A percentile compares a stretch with the other conserved stretches of the same genome.
These are phyloP conservation scores for Hortaea werneckii DNA, from an alignment of 2,329 filamentous ascomycete genomes.

Conservation along the genomic window DNA sequence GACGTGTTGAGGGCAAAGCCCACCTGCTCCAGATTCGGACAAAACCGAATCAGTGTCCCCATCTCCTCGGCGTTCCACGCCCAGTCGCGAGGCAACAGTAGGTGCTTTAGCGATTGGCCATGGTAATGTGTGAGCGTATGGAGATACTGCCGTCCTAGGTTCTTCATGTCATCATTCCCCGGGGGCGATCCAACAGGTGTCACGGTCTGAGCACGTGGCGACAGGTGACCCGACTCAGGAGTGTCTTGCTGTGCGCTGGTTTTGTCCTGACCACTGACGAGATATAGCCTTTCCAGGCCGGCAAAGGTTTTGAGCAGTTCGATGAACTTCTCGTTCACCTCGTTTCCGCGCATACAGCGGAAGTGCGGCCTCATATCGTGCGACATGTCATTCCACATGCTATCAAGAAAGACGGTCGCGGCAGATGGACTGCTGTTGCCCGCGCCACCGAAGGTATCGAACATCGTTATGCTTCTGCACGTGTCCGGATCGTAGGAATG, in stretches of 20 bases:
- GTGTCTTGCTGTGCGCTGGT: conserved; percentile 19
- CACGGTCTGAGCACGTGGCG: conserved; percentile 16
- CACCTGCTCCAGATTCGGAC: conserved; percentile 50
- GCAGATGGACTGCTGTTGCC: conserved; percentile 25
- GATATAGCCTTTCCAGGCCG: conserved; percentile 32
- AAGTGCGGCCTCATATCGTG: conserved; percentile 8
- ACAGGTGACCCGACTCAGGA: neutral
- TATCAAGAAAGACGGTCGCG: conserved; percentile 43
- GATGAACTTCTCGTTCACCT: conserved; percentile 18
- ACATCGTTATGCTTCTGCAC: conserved; percentile 41
- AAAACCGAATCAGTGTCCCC: conserved; percentile 41
- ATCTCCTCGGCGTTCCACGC: conserved; percentile 39
- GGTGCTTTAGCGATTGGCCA: conserved; percentile 42
- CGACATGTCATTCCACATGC: conserved; percentile 37
- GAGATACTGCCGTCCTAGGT: conserved; percentile 36
- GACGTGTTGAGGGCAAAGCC: conserved; percentile 46
- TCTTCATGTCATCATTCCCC: conserved; percentile 11
- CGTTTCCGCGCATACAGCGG: conserved; percentile 14
- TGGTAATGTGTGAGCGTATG: conserved; percentile 42
- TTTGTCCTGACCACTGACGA: conserved; percentile 14
- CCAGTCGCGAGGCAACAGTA: conserved; percentile 49
- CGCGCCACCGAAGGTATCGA: conserved; percentile 41
- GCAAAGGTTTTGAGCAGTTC: conserved; percentile 25
- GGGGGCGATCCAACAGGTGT: conserved; percentile 5
- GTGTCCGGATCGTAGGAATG: conserved; percentile 31